phyloP scores from a whole-genome alignment of 1,284 basidiomycete genomes.

The Heterobasidion annosum region DNA sequence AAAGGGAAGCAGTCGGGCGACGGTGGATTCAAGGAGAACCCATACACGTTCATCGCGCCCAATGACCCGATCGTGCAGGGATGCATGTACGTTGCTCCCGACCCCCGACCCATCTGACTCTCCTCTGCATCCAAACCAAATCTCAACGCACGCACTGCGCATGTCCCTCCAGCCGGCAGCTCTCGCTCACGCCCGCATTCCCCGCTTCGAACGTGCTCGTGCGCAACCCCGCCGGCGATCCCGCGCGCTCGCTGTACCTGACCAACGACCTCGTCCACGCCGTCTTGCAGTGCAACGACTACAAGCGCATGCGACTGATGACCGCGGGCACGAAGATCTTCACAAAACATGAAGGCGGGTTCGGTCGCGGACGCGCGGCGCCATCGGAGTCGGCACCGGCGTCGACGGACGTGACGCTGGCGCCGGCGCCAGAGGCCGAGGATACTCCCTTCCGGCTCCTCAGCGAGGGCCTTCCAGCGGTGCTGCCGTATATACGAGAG shows the following conservation, averaged over 20 bases:
- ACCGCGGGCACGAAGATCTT: slow-evolving; percentile 87
- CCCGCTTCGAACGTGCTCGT: slow-evolving; percentile 76
- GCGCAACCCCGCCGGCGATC: slow-evolving; percentile 76
- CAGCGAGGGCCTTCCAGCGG: slow-evolving; percentile 77
- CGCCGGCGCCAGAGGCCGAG: slow-evolving; percentile 17
- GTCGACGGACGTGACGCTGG: not conserved
- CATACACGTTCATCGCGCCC: slow-evolving; percentile 73
- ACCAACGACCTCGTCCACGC: slow-evolving; percentile 80
- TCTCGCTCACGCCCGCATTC: slow-evolving; percentile 69
- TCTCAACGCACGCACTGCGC: not conserved
- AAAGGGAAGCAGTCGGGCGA: slow-evolving; percentile 25
- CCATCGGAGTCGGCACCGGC: not conserved
- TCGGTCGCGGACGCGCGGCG: slow-evolving; percentile 16
- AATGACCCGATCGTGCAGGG: slow-evolving; percentile 62
- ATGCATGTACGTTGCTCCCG: slow-evolving; percentile 49
- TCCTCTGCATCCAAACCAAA: not conserved
- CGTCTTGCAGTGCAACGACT: slow-evolving; percentile 80
- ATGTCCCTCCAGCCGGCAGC: slow-evolving; percentile 47
- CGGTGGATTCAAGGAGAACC: slow-evolving; percentile 80
- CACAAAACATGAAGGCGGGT: slow-evolving; percentile 51
- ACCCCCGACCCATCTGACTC: not conserved
- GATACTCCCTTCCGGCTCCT: slow-evolving; percentile 68
- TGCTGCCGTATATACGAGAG: slow-evolving; percentile 73
- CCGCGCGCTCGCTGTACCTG: slow-evolving; percentile 82
- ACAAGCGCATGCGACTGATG: slow-evolving; percentile 78